These are phyloP conservation scores for Anastatica hierochuntica DNA, from an alignment of 345 rosid species.

Conservation along the genomic window DNA sequence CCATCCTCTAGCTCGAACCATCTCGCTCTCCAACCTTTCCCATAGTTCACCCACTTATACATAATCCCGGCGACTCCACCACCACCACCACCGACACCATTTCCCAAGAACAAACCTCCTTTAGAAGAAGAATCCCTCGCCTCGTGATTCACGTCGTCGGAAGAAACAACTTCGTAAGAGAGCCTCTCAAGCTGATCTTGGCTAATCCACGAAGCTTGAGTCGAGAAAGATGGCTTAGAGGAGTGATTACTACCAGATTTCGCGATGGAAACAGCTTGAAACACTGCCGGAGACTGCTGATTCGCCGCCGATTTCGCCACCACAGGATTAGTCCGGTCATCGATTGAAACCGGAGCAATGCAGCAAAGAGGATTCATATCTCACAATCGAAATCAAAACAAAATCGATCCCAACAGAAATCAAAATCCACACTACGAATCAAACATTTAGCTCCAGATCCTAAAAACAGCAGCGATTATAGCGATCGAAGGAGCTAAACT, in stretches of 20 bases:
- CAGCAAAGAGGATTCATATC: slow-evolving; percentile 94
- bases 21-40: slow-evolving; percentile 87
- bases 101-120: slow-evolving; percentile 27
- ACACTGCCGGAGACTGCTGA: slow-evolving; percentile 37
- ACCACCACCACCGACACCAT: slow-evolving; percentile 30
- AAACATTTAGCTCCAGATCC: slow-evolving; percentile 1
- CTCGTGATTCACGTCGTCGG: slow-evolving; percentile 26
- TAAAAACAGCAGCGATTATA: not conserved
- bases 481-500: not conserved
- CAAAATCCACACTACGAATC: not conserved
- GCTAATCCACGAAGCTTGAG: slow-evolving; percentile 58
- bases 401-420: slow-evolving; percentile 18
- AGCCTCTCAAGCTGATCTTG: slow-evolving; percentile 31
- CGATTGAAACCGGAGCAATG: slow-evolving; percentile 99
- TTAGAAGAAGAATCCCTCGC: slow-evolving; percentile 35
- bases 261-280: slow-evolving; percentile 21
- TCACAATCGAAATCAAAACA: slow-evolving; percentile 1
- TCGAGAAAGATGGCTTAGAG: slow-evolving; percentile 42
- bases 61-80: slow-evolving; percentile 65
- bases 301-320: slow-evolving; percentile 40
- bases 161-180: slow-evolving; percentile 17
- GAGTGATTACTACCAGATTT: slow-evolving; percentile 25
- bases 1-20: slow-evolving; percentile 90
- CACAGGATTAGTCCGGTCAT: slow-evolving; percentile 61
- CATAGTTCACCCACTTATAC: slow-evolving; percentile 96